Percentiles rank a stretch among this genome's conserved stretches.
These are phyloP conservation scores for Phytopythium cucurbitacearum DNA, from an alignment of 352 stramenopile genomes.

Conservation along the genomic window DNA sequence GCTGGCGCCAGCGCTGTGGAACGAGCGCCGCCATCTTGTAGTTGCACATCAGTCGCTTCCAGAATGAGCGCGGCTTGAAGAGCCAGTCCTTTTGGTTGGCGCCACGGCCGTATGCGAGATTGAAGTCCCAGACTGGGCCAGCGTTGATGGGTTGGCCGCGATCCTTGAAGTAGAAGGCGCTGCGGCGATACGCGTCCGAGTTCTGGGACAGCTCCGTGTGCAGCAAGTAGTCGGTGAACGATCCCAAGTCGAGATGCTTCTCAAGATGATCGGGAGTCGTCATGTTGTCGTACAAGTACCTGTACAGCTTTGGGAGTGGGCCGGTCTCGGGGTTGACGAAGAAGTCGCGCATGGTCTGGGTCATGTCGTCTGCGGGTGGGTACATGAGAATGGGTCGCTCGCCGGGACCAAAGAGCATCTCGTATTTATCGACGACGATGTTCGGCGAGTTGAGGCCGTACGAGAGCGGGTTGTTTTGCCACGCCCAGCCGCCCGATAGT, in stretches of 20 bases:
- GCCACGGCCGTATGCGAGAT: constrained; percentile 51
- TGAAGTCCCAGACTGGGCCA: constrained; percentile 68
- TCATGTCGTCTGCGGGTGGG: constrained; percentile 30
- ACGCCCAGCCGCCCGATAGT: constrained; percentile 56
- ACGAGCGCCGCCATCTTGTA: constrained; percentile 65
- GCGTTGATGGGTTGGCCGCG: constrained; percentile 58
- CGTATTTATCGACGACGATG: constrained; percentile 51
- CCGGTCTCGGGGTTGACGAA: constrained; percentile 49
- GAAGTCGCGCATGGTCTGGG: constrained; percentile 59
- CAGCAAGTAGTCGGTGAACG: constrained; percentile 70
- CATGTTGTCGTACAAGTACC: constrained; percentile 64
- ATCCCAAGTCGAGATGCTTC: constrained; percentile 54
- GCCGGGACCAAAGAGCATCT: constrained; percentile 48
- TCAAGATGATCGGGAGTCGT: constrained; percentile 41
- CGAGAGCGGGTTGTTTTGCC: constrained; percentile 52
- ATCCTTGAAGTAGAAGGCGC: constrained; percentile 73
- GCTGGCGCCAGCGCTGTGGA: constrained; percentile 42
- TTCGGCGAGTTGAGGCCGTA: constrained; percentile 60
- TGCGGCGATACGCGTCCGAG: constrained; percentile 54
- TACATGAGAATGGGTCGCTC: constrained; percentile 45
- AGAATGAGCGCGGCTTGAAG: constrained; percentile 48
- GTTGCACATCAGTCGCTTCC: constrained; percentile 62
- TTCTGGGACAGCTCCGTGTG: constrained; percentile 65
- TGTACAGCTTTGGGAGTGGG: constrained; percentile 49
- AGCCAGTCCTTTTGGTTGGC: constrained; percentile 42